Percentiles rank a stretch among this genome's conserved stretches.
Evolutionary conservation across 179 eudicot genomes (phyloP).

Genomic region (Beta lomatogona): DNA sequence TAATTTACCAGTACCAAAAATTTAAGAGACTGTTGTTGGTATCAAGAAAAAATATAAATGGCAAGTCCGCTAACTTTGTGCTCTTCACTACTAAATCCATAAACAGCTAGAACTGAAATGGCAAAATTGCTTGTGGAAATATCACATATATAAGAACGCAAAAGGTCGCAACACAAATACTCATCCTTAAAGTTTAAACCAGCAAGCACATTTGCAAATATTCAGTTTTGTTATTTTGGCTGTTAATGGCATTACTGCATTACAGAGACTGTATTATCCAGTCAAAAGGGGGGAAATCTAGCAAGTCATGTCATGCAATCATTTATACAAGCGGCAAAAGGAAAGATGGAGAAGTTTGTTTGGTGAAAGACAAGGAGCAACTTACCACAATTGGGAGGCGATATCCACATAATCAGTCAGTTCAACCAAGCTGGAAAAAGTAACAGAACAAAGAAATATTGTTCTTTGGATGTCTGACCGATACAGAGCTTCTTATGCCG

Average conservation of each 20-base stretch:
- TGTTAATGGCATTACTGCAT: no score
- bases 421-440: conserved; percentile 14
- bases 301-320: not conserved
- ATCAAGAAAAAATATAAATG: no score
- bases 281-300: not conserved
- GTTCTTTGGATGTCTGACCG: conserved; percentile 10
- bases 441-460: not conserved
- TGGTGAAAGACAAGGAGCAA: conserved; percentile 5
- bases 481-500: not conserved
- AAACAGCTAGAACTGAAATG: not conserved
- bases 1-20: not conserved
- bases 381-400: conserved; percentile 21
- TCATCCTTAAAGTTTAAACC: not conserved
- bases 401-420: not conserved
- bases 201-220: not conserved
- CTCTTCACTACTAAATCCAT: not conserved
- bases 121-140: not conserved
- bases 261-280: not conserved
- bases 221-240: not conserved
- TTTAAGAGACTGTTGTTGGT: not conserved
- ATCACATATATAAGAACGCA: not conserved
- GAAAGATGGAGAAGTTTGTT: not conserved
- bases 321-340: not conserved
- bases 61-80: not conserved
- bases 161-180: not conserved